A percentile compares a stretch with the other conserved stretches of the same genome.
Evolutionary conservation across 192 early-diverging fungal species (phyloP).

Genomic region (Backusella mclennaniae): DNA sequence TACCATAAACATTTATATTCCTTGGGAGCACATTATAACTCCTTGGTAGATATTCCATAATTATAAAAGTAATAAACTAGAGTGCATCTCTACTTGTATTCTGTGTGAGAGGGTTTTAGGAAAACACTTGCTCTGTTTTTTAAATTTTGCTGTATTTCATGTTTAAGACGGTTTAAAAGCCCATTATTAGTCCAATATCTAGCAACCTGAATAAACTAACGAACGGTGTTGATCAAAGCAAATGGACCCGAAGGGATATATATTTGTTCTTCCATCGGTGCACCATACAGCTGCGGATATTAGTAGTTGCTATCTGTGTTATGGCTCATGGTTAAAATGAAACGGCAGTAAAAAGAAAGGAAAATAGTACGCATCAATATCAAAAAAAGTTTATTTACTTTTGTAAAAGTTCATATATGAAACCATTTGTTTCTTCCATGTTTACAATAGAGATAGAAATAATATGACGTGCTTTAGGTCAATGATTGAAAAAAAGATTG

Average conservation of each 20-base stretch:
- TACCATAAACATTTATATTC: conserved; percentile 91
- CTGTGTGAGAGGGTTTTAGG: neutral
- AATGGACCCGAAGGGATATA: conserved; percentile 60
- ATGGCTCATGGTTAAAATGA: neutral
- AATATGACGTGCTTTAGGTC: neutral
- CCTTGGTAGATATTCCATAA: conserved; percentile 45
- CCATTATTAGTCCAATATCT: conserved; percentile 47
- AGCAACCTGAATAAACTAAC: conserved; percentile 57
- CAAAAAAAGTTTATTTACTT: neutral
- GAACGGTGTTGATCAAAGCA: conserved; percentile 79
- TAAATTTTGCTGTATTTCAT: neutral
- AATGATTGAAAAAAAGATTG: neutral
- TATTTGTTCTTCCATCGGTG: neutral
- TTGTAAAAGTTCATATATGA: neutral
- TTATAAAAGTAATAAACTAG: neutral
- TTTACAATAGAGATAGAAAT: neutral
- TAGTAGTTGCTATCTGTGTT: neutral
- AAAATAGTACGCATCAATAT: neutral
- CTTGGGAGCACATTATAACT: conserved; percentile 97
- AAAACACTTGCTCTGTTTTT: neutral
- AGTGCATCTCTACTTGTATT: neutral
- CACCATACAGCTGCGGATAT: neutral
- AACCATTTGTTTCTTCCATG: neutral
- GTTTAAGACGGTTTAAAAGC: conserved; percentile 35
- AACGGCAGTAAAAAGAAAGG: neutral